These are phyloP conservation scores for Acacia concinna DNA, from an alignment of 331 rosid genomes.

Conservation along the genomic window DNA sequence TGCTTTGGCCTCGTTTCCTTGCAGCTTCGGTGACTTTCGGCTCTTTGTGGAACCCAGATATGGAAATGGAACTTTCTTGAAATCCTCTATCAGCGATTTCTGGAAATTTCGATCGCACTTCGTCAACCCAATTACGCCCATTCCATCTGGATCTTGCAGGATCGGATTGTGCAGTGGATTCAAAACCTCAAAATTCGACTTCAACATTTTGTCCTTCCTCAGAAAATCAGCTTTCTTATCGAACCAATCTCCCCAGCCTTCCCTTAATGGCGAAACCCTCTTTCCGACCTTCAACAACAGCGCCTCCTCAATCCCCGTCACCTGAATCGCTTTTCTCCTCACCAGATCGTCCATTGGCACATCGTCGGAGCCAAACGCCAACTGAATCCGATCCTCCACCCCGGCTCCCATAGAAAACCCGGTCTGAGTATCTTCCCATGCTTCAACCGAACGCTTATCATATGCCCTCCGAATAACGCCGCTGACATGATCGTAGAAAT, in stretches of 20 bases:
- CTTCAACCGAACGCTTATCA: constrained; percentile 46
- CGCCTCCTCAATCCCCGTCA: constrained; percentile 69
- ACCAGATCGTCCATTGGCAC: constrained; percentile 69
- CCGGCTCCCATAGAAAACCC: constrained; percentile 43
- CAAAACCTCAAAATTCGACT: constrained; percentile 60
- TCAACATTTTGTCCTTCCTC: constrained; percentile 80
- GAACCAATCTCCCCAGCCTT: constrained; percentile 96
- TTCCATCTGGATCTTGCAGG: constrained; percentile 79
- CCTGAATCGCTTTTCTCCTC: constrained; percentile 50
- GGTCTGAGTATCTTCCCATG: constrained; percentile 51
- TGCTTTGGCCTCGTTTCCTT: not conserved
- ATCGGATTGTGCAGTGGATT: constrained; percentile 70
- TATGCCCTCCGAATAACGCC: constrained; percentile 63
- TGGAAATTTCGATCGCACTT: constrained; percentile 59
- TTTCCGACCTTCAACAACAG: constrained; percentile 59
- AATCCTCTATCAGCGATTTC: constrained; percentile 48
- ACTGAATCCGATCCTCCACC: constrained; percentile 41
- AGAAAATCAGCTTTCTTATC: constrained; percentile 77
- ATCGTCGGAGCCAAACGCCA: constrained; percentile 78
- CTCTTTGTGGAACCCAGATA: constrained; percentile 29
- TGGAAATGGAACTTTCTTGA: constrained; percentile 56
- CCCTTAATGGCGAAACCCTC: constrained; percentile 69
- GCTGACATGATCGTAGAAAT: constrained; percentile 58
- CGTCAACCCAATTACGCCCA: constrained; percentile 54
- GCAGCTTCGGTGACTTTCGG: not conserved